Percentiles rank a stretch among this genome's conserved stretches.
Conservation (phyloP, 441 rosid species). For the Isatis lusitanica region DNA sequence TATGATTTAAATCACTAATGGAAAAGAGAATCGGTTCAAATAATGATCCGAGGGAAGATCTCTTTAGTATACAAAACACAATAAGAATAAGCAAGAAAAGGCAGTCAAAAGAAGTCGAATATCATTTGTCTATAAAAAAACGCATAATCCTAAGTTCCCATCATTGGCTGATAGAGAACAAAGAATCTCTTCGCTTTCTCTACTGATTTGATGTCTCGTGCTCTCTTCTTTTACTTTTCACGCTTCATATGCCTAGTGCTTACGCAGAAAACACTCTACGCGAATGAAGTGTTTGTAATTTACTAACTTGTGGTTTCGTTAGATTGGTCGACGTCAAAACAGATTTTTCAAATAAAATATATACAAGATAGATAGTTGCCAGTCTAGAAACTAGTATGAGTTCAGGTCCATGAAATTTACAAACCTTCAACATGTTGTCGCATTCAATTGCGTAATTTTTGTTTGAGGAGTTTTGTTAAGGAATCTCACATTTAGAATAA, state of each 20-base stretch:
- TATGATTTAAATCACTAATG: background rate
- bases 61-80: constrained; percentile 20
- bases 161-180: constrained; percentile 37
- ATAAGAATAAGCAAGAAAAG: constrained; percentile 21
- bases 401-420: background rate
- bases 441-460: background rate
- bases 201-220: constrained; percentile 36
- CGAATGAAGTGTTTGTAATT: constrained; percentile 6
- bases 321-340: background rate
- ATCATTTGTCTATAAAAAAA: constrained; percentile 15
- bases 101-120: constrained; percentile 32
- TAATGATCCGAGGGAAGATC: constrained; percentile 32
- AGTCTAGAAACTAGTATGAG: background rate
- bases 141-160: constrained; percentile 36
- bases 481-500: background rate
- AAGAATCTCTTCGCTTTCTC: constrained; percentile 16
- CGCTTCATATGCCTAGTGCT: constrained; percentile 25
- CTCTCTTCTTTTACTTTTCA: constrained; percentile 20
- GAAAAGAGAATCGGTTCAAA: constrained; percentile 20
- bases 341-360: background rate
- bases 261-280: constrained; percentile 25
- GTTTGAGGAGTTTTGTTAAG: background rate
- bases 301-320: constrained; percentile 9
- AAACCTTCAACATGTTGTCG: background rate
- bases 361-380: background rate